phyloP scores from a whole-genome alignment of 1,284 basidiomycete genomes.

The Sutorius eximius region DNA sequence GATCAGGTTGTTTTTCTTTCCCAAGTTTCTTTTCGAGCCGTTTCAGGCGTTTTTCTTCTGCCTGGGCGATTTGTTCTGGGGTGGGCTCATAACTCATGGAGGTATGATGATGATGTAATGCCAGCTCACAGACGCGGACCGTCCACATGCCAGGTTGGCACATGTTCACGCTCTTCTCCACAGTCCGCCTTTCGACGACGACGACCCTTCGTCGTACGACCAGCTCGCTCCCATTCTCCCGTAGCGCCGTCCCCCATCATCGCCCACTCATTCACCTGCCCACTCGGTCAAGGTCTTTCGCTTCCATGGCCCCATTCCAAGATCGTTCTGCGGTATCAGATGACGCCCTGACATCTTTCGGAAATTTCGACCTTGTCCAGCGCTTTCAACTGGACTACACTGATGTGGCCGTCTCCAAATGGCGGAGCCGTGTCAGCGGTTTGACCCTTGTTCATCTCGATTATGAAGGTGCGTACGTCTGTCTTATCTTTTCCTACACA shows the following conservation, averaged over 20 bases:
- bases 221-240: slow-evolving; percentile 13
- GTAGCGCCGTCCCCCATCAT: slow-evolving; percentile 11
- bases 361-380: slow-evolving; percentile 81
- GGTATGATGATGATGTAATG: slow-evolving; percentile 29
- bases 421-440: slow-evolving; percentile 79
- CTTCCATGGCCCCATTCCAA: slow-evolving; percentile 32
- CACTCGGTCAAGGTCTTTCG: slow-evolving; percentile 15
- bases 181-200: slow-evolving; percentile 38
- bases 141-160: neutral
- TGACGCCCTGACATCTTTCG: slow-evolving; percentile 36
- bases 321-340: slow-evolving; percentile 19
- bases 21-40: slow-evolving; percentile 49
- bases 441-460: slow-evolving; percentile 79
- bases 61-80: slow-evolving; percentile 54
- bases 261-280: slow-evolving; percentile 9
- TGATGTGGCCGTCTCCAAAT: slow-evolving; percentile 79
- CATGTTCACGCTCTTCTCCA: slow-evolving; percentile 31
- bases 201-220: slow-evolving; percentile 21
- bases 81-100: slow-evolving; percentile 38
- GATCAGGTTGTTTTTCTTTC: neutral
- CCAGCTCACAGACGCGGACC: neutral
- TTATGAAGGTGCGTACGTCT: slow-evolving; percentile 63
- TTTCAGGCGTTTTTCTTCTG: slow-evolving; percentile 40
- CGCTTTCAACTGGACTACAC: slow-evolving; percentile 72
- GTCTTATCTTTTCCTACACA: neutral